phyloP scores from a whole-genome alignment of 805 yeast genomes.

The Debaryomyces tyrocola region DNA sequence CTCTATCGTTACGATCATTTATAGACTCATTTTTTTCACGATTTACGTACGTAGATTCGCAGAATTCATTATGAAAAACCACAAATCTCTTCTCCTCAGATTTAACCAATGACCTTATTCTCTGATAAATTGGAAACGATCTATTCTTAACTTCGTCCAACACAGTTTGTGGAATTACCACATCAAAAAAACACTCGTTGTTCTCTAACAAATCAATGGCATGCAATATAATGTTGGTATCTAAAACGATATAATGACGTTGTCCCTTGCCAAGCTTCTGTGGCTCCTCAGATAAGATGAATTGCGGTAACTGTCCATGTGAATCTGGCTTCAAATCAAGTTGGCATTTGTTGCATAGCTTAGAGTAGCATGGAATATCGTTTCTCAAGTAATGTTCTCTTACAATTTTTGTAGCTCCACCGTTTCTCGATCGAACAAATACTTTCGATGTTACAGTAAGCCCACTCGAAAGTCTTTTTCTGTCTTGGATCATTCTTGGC shows the following conservation, averaged over 20 bases:
- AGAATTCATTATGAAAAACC: conserved; percentile 92
- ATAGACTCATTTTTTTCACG: conserved; percentile 68
- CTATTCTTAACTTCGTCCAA: conserved; percentile 88
- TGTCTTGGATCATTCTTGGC: conserved; percentile 10
- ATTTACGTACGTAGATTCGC: conserved; percentile 62
- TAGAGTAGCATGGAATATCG: conserved; percentile 90
- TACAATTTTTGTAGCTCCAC: conserved; percentile 86
- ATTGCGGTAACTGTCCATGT: conserved; percentile 61
- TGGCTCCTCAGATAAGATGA: conserved; percentile 68
- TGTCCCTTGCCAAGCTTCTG: conserved; percentile 48
- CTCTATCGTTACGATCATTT: conserved; percentile 89
- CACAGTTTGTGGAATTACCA: conserved; percentile 92
- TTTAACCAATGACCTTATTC: conserved; percentile 76
- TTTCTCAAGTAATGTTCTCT: conserved; percentile 91
- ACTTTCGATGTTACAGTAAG: conserved; percentile 80
- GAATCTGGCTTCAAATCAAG: conserved; percentile 59
- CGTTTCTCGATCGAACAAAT: conserved; percentile 85
- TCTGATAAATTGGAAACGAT: conserved; percentile 83
- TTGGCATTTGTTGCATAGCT: conserved; percentile 63
- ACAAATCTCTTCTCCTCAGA: conserved; percentile 78
- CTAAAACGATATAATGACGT: conserved; percentile 80
- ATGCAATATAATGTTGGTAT: conserved; percentile 83
- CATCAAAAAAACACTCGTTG: conserved; percentile 75
- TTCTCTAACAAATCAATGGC: conserved; percentile 90
- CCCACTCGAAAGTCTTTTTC: conserved; percentile 40